Evolutionary conservation across 345 rosid genomes (phyloP).

Genomic region (Hibiscus syriacus): DNA sequence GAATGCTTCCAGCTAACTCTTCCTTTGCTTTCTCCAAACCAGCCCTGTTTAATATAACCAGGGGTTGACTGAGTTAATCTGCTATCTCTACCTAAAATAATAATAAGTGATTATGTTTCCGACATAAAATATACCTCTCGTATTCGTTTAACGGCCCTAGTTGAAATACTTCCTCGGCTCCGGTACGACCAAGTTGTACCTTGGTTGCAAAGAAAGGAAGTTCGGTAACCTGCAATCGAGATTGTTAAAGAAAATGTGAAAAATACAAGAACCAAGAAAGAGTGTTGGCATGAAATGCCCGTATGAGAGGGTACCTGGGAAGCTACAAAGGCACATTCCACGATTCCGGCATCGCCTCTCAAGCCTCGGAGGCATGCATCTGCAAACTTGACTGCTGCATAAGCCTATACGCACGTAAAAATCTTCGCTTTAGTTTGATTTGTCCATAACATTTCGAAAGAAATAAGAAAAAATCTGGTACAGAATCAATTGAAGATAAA

Average conservation of each 20-base stretch:
- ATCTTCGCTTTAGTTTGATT: slow-evolving; percentile 6
- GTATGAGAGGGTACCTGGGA: slow-evolving; percentile 34
- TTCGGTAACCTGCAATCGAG: slow-evolving; percentile 49
- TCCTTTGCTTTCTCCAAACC: slow-evolving; percentile 72
- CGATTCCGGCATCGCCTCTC: slow-evolving; percentile 61
- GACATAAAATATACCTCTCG: slow-evolving; percentile 42
- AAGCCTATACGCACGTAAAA: slow-evolving; percentile 36
- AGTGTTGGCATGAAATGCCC: neutral
- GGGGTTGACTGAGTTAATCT: neutral
- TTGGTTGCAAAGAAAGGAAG: slow-evolving; percentile 77
- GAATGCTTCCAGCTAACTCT: slow-evolving; percentile 64
- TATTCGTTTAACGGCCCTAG: slow-evolving; percentile 67
- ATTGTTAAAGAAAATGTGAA: neutral
- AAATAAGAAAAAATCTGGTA: neutral
- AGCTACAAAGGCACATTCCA: slow-evolving; percentile 60
- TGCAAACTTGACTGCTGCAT: slow-evolving; percentile 82
- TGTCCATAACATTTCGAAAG: neutral
- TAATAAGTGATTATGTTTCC: neutral
- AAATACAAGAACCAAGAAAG: neutral
- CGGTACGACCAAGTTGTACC: slow-evolving; percentile 64
- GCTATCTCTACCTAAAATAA: neutral
- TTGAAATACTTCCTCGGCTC: slow-evolving; percentile 60
- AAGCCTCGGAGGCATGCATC: slow-evolving; percentile 74
- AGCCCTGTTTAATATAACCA: slow-evolving; percentile 26
- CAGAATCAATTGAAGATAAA: neutral